Conservation (phyloP, 768 basidiomycete genomes). For the Lentinula lateritia region DNA sequence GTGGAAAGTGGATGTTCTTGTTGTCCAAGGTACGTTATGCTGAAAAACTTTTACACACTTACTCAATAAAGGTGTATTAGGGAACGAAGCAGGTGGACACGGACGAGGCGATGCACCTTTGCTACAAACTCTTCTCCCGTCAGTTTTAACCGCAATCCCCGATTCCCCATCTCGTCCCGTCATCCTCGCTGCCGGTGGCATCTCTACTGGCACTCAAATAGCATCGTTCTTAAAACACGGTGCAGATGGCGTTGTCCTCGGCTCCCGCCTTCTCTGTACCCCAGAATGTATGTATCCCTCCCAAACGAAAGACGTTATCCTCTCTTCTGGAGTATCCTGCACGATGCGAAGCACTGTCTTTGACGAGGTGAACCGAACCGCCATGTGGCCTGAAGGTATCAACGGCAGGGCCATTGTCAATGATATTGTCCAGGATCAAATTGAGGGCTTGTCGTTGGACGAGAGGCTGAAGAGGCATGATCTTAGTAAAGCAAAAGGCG, state of each 20-base stretch:
- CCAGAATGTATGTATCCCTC: slow-evolving; percentile 33
- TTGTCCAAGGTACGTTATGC: slow-evolving; percentile 51
- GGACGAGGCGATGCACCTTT: slow-evolving; percentile 32
- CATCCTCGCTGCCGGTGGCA: slow-evolving; percentile 44
- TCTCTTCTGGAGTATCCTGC: slow-evolving; percentile 23
- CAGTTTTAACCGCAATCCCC: slow-evolving; percentile 27
- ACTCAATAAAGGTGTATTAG: slow-evolving; percentile 15
- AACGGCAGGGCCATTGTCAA: slow-evolving; percentile 44
- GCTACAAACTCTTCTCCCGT: slow-evolving; percentile 29
- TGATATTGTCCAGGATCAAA: slow-evolving; percentile 22
- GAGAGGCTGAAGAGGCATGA: slow-evolving; percentile 20
- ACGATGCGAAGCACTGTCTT: slow-evolving; percentile 36
- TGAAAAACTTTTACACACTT: not conserved
- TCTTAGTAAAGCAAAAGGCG: slow-evolving; percentile 22
- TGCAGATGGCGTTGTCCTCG: slow-evolving; percentile 38
- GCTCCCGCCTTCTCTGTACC: slow-evolving; percentile 45
- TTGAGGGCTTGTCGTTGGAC: slow-evolving; percentile 26
- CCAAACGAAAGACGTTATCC: slow-evolving; percentile 31
- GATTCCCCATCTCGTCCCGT: slow-evolving; percentile 18
- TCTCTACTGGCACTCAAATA: slow-evolving; percentile 38
- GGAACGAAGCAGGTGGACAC: slow-evolving; percentile 47
- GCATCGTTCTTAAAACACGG: slow-evolving; percentile 34
- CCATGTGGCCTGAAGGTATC: slow-evolving; percentile 36
- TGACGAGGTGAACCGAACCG: slow-evolving; percentile 32
- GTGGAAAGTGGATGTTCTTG: slow-evolving; percentile 54